Evolutionary conservation across 495 filamentous ascomycete species (phyloP), one percentile per base, ranked within the genome.

Genomic region (Penicillium steckii): DNA sequence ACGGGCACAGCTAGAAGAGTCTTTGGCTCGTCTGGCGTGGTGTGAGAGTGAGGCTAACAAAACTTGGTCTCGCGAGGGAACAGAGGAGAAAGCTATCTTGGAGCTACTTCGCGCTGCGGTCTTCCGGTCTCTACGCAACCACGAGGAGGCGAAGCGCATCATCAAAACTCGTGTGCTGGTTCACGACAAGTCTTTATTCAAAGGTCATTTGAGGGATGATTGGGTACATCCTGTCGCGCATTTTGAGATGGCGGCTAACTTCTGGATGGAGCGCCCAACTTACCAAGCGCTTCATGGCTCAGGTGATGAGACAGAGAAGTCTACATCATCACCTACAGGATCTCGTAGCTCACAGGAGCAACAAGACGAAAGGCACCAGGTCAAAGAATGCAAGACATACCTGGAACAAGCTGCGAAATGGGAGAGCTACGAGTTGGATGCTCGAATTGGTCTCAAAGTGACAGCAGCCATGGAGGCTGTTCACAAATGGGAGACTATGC

Each of bases 401-500:
- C 67, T 96, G 15, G 84, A 90, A 15, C 91, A 90, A 70, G 87
- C 88, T 19, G 83, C 86, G 17, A 82, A 74, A 19, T 97, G 90
- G 90, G 93, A 96, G 57, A 75, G 77, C 12, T 97, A 89, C 63
- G 84, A 94, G 40, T 75, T 97, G 27, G 95, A 98, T 65, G 85
- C 88, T 38, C 80, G 94, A 45, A 82, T 96, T 46, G 89, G 90
- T 22, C 74, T 96, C 66, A 88, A 91, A 57, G 84, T 96, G 43
- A 88, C 88, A 47, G 90, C 90, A 22, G 89, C 83, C 2, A 65
- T 87, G 60, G 85, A 90, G 59, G 94, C 87, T 0, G 67, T 97
- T n/a, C 80, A 73, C 50, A 88, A 86, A 69, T 84, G 86, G 72
- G 82, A 76, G 52, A 66, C 8, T 12, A 52, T 59, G 46, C 68